Evolutionary conservation across 352 stramenopile species (phyloP), one percentile per base, ranked within the genome.

Genomic region (Pseudoperonospora humuli): DNA sequence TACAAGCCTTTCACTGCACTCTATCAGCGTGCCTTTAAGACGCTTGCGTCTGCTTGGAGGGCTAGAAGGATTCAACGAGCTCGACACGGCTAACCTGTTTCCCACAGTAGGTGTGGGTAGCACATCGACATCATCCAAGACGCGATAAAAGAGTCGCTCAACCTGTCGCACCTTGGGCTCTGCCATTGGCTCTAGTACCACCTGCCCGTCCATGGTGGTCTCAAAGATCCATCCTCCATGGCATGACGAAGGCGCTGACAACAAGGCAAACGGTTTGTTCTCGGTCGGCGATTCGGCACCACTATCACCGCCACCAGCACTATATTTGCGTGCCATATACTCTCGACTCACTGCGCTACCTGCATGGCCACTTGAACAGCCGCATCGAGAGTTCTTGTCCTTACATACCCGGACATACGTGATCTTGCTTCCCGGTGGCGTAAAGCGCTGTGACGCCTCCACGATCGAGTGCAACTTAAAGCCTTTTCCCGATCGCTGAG

Each of bases 221-320:
- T 91, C 79, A 54, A 91, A 91, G 51, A 91, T 84, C 79, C 79
- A 91, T 9, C 79, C 79, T 3, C 75, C 75, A 25, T 78, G 75
- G 25, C 75, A 85, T 6, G 67, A 77, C 6, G 56, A 50, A 15
- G 57, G 45, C 3, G 55, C 54, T 19, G 47, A 27, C 25, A 66
- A 25, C 11, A 46, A 45, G 8, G 44, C 33, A 40, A 60, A 64
- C 5, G 38, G 11, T 10, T 50, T 60, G 3, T 53, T 43, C 6
- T 52, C 35, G 7, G 13, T 42, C 28, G 35, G 17, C 14, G 17
- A 24, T 9, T 56, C 43, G 3, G 18, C 25, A 24, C 33, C 44
- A 37, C 31, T 29, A 8, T 54, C 48, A 5, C 33, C 44, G 15
- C 41, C 40, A 19, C 46, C 39, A 45, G 40, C 47, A 7, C 54